Percentiles rank a stretch among this genome's conserved stretches.
phyloP scores from a whole-genome alignment of 495 filamentous ascomycete species.

The Aspergillus sclerotioniger region DNA sequence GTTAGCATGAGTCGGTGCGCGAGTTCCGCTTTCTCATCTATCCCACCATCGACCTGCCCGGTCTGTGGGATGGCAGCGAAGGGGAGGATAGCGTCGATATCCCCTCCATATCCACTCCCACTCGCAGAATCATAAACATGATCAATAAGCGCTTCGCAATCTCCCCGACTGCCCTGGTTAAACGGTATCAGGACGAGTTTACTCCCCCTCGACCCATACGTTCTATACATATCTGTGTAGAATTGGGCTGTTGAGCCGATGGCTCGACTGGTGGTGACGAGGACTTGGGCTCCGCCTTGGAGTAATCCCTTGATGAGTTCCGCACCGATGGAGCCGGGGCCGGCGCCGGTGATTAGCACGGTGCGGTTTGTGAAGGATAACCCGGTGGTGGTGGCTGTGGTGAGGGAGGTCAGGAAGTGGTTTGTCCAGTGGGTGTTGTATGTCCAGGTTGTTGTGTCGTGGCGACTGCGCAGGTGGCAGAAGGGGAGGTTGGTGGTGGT shows the following conservation, averaged over 20 bases:
- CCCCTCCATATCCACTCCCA: constrained; percentile 97
- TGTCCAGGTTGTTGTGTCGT: not conserved
- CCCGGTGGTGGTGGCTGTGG: not conserved
- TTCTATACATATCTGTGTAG: constrained; percentile 20
- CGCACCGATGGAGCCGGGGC: constrained; percentile 22
- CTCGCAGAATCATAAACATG: constrained; percentile 94
- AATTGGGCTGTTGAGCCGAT: not conserved
- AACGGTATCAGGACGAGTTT: constrained; percentile 24
- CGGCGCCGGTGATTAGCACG: constrained; percentile 27
- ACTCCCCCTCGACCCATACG: constrained; percentile 17
- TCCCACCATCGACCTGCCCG: constrained; percentile 81
- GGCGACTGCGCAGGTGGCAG: not conserved
- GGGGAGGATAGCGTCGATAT: constrained; percentile 89
- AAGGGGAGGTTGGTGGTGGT: not conserved
- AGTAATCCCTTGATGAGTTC: constrained; percentile 18
- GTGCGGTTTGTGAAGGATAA: constrained; percentile 9
- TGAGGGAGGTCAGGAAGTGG: not conserved
- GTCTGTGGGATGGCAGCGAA: constrained; percentile 96
- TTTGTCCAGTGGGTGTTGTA: not conserved
- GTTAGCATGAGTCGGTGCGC: constrained; percentile 98
- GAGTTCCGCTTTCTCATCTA: constrained; percentile 94
- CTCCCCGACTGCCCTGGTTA: constrained; percentile 31
- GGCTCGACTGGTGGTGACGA: constrained; percentile 25
- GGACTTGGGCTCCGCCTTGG: constrained; percentile 24
- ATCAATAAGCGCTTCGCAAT: constrained; percentile 63